Evolutionary conservation across 768 basidiomycete species (phyloP).

Genomic region (Mycena kentingensis): DNA sequence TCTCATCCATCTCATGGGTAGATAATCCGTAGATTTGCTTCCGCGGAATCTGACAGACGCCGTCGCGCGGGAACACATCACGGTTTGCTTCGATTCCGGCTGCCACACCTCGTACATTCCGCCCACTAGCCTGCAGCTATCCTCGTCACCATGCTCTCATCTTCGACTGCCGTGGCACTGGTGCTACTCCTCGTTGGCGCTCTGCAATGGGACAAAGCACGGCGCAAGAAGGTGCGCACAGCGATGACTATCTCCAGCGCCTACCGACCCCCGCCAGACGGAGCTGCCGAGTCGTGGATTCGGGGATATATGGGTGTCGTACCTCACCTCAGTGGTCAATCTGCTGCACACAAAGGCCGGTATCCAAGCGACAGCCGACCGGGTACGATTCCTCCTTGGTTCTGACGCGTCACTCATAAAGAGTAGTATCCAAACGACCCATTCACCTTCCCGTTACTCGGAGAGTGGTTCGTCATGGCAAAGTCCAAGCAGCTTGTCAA

Average conservation of each 20-base stretch:
- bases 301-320: constrained; percentile 3
- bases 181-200: too few relatives aligned
- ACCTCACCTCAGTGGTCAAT: constrained; percentile 2
- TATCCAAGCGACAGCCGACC: background rate
- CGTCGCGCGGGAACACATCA: too few relatives aligned
- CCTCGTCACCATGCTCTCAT: too few relatives aligned
- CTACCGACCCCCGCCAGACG: background rate
- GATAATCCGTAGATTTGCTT: too few relatives aligned
- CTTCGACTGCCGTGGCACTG: too few relatives aligned
- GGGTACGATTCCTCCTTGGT: background rate
- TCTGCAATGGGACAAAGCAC: too few relatives aligned
- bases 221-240: too few relatives aligned
- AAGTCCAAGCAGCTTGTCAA: constrained; percentile 10
- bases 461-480: constrained; percentile 17
- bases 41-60: too few relatives aligned
- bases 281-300: constrained; percentile 5
- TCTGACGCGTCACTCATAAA: background rate
- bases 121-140: too few relatives aligned
- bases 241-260: background rate
- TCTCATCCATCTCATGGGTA: too few relatives aligned
- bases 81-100: too few relatives aligned
- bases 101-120: too few relatives aligned
- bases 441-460: constrained; percentile 18
- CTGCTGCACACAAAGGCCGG: background rate
- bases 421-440: constrained; percentile 11